Conservation (phyloP, 2,329 filamentous ascomycete genomes). For the Ophiocordyceps camponoti-saundersi region DNA sequence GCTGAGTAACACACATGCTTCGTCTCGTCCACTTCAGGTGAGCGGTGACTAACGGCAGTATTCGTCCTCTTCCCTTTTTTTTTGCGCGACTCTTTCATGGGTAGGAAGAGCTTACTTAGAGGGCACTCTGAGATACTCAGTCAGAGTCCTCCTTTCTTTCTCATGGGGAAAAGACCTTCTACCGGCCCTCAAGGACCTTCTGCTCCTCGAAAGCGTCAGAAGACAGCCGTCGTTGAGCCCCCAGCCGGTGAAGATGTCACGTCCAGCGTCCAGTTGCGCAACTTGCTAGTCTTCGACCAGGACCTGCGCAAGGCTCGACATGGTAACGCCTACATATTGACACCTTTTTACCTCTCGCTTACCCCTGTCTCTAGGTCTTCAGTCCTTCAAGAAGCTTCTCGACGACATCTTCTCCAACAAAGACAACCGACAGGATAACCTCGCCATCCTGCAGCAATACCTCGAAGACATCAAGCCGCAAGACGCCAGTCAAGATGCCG, state of each 20-base stretch:
- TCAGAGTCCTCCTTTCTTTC: background rate
- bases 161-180: conserved; percentile 28
- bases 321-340: conserved; percentile 22
- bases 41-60: background rate
- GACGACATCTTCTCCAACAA: conserved; percentile 42
- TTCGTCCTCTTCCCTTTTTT: background rate
- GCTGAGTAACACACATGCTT: too few relatives aligned
- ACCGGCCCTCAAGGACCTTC: conserved; percentile 21
- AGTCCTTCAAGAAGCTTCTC: conserved; percentile 54
- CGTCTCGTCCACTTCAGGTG: background rate
- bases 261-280: conserved; percentile 48
- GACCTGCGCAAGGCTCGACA: conserved; percentile 50
- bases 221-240: conserved; percentile 37
- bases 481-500: conserved; percentile 25
- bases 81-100: background rate
- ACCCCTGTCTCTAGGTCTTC: conserved; percentile 30
- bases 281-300: conserved; percentile 54
- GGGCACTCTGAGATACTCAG: too few relatives aligned
- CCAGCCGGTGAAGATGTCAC: conserved; percentile 44
- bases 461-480: conserved; percentile 38
- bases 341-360: background rate
- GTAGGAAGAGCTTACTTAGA: background rate
- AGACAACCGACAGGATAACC: conserved; percentile 21
- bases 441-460: conserved; percentile 50
- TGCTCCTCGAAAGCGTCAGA: conserved; percentile 33